Conservation (phyloP, 495 filamentous ascomycete genomes). For the Daldinia grandis region DNA sequence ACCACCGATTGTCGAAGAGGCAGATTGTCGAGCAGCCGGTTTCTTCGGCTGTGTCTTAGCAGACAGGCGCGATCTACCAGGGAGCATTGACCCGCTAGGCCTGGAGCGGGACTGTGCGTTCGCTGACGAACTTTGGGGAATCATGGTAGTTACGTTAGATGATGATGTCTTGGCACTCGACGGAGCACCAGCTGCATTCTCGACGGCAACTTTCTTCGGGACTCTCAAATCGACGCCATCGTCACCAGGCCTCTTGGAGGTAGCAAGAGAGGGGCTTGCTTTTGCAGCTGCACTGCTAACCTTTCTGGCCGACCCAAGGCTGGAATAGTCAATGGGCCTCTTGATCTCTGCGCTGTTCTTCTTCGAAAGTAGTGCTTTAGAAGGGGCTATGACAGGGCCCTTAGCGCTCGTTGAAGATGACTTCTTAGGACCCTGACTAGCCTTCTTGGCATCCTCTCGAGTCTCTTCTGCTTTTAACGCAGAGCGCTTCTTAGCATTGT, state of each 20-base stretch:
- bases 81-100: constrained; percentile 43
- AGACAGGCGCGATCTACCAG: constrained; percentile 39
- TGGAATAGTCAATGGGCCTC: constrained; percentile 40
- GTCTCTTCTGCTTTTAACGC: constrained; percentile 52
- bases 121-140: constrained; percentile 27
- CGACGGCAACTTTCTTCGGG: constrained; percentile 53
- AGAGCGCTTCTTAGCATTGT: constrained; percentile 63
- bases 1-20: constrained; percentile 37
- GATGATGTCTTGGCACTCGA: constrained; percentile 30
- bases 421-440: constrained; percentile 21
- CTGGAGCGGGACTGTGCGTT: constrained; percentile 31
- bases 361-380: constrained; percentile 17
- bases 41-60: constrained; percentile 48
- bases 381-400: not conserved
- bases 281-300: constrained; percentile 34
- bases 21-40: constrained; percentile 43
- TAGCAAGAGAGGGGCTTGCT: constrained; percentile 21
- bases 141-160: constrained; percentile 17
- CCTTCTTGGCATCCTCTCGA: constrained; percentile 16
- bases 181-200: constrained; percentile 28
- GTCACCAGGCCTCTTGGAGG: constrained; percentile 48
- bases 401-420: constrained; percentile 8
- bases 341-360: constrained; percentile 28
- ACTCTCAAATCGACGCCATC: constrained; percentile 51
- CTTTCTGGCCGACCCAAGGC: constrained; percentile 42